phyloP scores from a whole-genome alignment of 2,329 filamentous ascomycete species.

The Akanthomyces lecanii region DNA sequence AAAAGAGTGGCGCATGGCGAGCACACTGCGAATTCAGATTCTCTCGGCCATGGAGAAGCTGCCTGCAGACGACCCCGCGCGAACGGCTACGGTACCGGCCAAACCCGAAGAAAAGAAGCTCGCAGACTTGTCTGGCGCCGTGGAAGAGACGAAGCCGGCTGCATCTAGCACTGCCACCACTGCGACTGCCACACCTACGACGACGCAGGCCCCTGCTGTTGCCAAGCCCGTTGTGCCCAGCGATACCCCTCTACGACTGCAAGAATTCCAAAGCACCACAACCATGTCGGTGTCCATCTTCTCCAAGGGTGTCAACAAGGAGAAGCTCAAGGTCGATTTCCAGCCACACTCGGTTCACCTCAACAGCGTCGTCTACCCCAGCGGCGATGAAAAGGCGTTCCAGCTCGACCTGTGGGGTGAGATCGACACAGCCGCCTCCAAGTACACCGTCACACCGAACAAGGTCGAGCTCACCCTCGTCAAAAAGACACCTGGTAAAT shows the following conservation, averaged over 20 bases:
- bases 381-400: constrained; percentile 57
- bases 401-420: constrained; percentile 60
- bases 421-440: constrained; percentile 59
- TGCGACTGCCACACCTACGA: background rate
- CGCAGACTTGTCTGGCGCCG: constrained; percentile 14
- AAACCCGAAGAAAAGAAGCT: constrained; percentile 32
- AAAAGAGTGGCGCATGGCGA: constrained; percentile 37
- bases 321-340: constrained; percentile 37
- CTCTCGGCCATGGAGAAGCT: constrained; percentile 42
- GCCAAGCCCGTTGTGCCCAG: constrained; percentile 18
- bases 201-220: background rate
- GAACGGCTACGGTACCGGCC: constrained; percentile 39
- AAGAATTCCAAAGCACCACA: constrained; percentile 35
- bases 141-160: constrained; percentile 18
- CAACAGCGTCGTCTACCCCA: constrained; percentile 31
- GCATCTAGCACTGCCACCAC: background rate
- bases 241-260: constrained; percentile 27
- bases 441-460: constrained; percentile 62
- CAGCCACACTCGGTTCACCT: constrained; percentile 25
- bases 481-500: constrained; percentile 66
- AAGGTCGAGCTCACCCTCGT: constrained; percentile 75
- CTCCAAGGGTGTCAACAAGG: constrained; percentile 39
- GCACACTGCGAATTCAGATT: constrained; percentile 45
- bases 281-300: constrained; percentile 38
- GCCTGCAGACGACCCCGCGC: constrained; percentile 39